phyloP scores from a whole-genome alignment of 73 alveolate genomes.

The Stentor coeruleus region DNA sequence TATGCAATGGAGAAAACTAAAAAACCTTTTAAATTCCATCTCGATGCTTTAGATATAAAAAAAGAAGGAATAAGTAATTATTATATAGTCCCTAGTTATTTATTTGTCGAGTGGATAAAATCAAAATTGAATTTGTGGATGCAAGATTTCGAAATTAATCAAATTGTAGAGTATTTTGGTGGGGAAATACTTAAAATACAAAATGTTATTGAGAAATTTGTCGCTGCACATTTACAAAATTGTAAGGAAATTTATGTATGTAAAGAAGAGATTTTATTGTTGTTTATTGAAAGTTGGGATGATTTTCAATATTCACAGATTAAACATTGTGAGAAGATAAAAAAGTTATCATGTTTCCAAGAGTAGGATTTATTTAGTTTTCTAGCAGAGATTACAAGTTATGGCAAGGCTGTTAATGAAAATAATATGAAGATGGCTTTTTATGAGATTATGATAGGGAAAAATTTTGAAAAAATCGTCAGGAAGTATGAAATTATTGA shows the following conservation, averaged over 20 bases:
- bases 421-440: background rate
- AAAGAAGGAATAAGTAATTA: background rate
- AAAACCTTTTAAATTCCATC: background rate
- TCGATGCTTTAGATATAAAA: background rate
- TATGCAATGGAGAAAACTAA: background rate
- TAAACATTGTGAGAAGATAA: background rate
- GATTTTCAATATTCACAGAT: background rate
- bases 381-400: background rate
- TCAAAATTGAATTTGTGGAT: background rate
- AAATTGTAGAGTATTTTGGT: background rate
- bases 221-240: background rate
- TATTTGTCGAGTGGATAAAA: background rate
- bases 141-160: background rate
- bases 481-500: background rate
- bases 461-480: background rate
- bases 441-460: background rate
- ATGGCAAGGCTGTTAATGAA: background rate
- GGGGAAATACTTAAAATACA: background rate
- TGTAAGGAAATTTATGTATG: background rate
- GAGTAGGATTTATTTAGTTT: background rate
- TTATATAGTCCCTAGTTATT: background rate
- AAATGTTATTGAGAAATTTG: background rate
- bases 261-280: background rate
- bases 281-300: background rate
- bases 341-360: background rate